Conservation (phyloP, 495 filamentous ascomycete genomes). For the Podospora anserina region DNA sequence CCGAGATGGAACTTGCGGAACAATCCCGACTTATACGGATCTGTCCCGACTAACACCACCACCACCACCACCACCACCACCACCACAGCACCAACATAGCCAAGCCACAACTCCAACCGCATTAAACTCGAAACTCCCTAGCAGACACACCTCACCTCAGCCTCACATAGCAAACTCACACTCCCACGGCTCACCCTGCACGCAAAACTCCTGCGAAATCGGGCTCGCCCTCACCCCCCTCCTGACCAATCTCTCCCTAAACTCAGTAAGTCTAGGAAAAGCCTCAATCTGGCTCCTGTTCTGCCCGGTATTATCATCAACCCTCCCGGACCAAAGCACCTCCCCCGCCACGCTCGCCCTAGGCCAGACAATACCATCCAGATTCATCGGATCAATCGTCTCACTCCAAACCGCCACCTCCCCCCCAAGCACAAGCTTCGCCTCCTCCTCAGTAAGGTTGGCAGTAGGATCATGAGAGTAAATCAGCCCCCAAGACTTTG, state of each 20-base stretch:
- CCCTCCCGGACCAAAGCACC: conserved; percentile 69
- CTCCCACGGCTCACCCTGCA: conserved; percentile 36
- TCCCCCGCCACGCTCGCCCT: conserved; percentile 66
- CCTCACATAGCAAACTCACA: conserved; percentile 22
- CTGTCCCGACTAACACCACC: neutral
- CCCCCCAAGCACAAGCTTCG: conserved; percentile 68
- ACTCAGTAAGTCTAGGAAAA: conserved; percentile 61
- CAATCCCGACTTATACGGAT: neutral
- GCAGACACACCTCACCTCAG: neutral
- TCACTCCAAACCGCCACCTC: conserved; percentile 78
- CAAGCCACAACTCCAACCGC: too few relatives aligned
- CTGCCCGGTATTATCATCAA: conserved; percentile 51
- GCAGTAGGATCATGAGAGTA: conserved; percentile 70
- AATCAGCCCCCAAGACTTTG: conserved; percentile 72
- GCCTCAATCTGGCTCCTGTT: conserved; percentile 66
- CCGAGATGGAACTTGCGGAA: neutral
- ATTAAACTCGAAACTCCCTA: neutral
- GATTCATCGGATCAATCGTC: conserved; percentile 64
- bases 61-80: neutral
- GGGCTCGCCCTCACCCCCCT: conserved; percentile 60
- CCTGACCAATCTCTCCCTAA: conserved; percentile 67
- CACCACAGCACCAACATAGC: neutral
- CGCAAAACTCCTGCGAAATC: conserved; percentile 53
- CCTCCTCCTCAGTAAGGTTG: conserved; percentile 54
- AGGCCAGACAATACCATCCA: conserved; percentile 76